Percentiles rank a stretch among this genome's conserved stretches.
Conservation (phyloP, 2,329 filamentous ascomycete genomes). For the Purpureocillium takamizusanense region DNA sequence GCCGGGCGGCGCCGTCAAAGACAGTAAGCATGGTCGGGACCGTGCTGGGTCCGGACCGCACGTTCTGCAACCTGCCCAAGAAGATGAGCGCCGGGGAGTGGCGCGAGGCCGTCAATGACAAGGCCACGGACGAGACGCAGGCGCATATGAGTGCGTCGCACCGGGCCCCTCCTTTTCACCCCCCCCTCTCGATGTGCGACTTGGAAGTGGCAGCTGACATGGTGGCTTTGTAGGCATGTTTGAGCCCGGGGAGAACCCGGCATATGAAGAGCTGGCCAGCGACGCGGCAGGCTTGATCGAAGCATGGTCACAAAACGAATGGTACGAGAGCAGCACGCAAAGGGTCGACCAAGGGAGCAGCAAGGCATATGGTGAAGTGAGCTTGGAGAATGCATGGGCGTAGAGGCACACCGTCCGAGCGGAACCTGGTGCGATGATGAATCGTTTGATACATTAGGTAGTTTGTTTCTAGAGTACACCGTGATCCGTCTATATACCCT, state of each 20-base stretch:
- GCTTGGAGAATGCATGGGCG: too few species aligned
- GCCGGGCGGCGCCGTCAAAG: constrained; percentile 52
- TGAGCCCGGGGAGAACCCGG: constrained; percentile 60
- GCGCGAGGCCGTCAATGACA: constrained; percentile 68
- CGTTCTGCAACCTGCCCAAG: constrained; percentile 78
- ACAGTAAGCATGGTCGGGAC: constrained; percentile 43
- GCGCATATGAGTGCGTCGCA: constrained; percentile 66
- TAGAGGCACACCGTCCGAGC: too few species aligned
- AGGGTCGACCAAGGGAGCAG: too few species aligned
- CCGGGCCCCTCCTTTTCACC: background rate
- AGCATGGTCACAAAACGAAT: constrained; percentile 55
- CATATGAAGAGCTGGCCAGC: constrained; percentile 58
- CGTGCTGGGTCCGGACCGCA: constrained; percentile 62
- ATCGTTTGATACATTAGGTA: background rate
- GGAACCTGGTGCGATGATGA: too few species aligned
- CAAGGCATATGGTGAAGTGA: too few species aligned
- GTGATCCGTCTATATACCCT: background rate
- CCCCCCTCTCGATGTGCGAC: background rate
- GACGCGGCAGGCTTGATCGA: constrained; percentile 57
- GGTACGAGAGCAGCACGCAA: constrained; percentile 51
- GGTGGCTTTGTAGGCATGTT: constrained; percentile 61
- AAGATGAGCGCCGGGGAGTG: constrained; percentile 47
- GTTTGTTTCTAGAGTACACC: background rate
- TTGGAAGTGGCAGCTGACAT: constrained; percentile 3
- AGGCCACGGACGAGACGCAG: constrained; percentile 65